Conservation (phyloP, 2,329 filamentous ascomycete species). For the Nigrospora osmanthi region DNA sequence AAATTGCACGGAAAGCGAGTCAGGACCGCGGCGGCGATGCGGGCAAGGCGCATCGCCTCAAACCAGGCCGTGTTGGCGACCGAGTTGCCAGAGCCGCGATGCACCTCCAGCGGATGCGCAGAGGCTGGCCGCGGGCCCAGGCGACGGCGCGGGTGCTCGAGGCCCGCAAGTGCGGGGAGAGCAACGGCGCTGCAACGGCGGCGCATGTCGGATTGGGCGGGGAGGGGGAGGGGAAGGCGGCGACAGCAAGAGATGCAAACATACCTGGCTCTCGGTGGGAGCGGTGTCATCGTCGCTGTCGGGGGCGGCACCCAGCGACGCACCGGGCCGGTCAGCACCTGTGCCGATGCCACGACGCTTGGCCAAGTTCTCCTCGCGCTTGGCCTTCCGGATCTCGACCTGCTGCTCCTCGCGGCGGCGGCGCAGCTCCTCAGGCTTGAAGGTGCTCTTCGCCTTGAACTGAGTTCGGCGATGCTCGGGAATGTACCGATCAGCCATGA, state of each 20-base stretch:
- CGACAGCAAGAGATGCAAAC: slow-evolving; percentile 24
- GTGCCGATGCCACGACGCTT: slow-evolving; percentile 92
- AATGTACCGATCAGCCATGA: slow-evolving; percentile 98
- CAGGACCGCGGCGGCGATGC: too few relatives aligned
- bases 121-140: too few relatives aligned
- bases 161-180: too few relatives aligned
- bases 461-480: slow-evolving; percentile 98
- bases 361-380: slow-evolving; percentile 97
- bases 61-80: too few relatives aligned
- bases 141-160: too few relatives aligned
- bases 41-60: too few relatives aligned
- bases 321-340: slow-evolving; percentile 71
- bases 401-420: slow-evolving; percentile 98
- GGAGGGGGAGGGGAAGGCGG: slow-evolving; percentile 2
- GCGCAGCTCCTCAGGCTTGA: slow-evolving; percentile 98
- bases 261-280: slow-evolving; percentile 93
- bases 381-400: slow-evolving; percentile 97
- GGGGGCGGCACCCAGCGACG: slow-evolving; percentile 76
- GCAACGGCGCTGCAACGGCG: too few relatives aligned
- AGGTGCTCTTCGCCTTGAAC: slow-evolving; percentile 99
- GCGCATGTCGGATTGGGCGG: too few relatives aligned
- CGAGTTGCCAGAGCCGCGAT: too few relatives aligned
- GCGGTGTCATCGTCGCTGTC: slow-evolving; percentile 97
- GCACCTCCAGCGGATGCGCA: too few relatives aligned
- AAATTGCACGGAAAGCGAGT: too few relatives aligned